Evolutionary conservation across 176 grass and related monocot species (phyloP), one percentile per base, ranked within the genome.

Genomic region (Triticum dicoccoides): DNA sequence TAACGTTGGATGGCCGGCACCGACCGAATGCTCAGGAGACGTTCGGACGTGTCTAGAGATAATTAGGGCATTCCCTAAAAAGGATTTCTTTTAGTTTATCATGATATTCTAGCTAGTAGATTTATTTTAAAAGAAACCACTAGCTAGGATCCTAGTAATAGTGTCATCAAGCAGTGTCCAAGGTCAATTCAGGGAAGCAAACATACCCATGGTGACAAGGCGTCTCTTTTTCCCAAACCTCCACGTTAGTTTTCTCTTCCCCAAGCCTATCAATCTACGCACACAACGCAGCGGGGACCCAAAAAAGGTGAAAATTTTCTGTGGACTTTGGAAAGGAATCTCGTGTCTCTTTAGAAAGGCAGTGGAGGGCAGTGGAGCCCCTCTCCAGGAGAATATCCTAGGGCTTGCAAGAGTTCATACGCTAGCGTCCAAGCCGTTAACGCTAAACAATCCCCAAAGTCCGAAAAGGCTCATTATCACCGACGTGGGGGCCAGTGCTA

Each of bases 141-240:
- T 52, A 78, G 32, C 39, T 65, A 64, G 41, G 29, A 54, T 61
- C 59, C 86, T 68, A 61, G 8, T 56, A 32, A 58, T 11, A 17
- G 76, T 56, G 69, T 6, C 37, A 61, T 66, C 6, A 45, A 27
- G 18, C 47, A 86, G 30, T 65, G 77, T 21, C 64, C 84, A 89
- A 93, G 73, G 92, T 95, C 87, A 92, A 95, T 91, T 83, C 65
- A 89, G 80, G 67, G 82, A 90, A 95, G 89, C 93, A 95, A 93
- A 95, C 95, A 98, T 93, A 83, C 91, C 86, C 89, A 87, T 93
- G 89, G 83, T 92, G 95, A 93, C 95, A 93, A 98, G 78, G 65
- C 44, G 73, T 87, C 93, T 95, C 93, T 90, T 98, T 93, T 87
- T 85, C 78, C 91, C 85, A 86, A 83, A 80, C 61, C 82, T 80